Conservation (phyloP, 495 filamentous ascomycete species). For the Aspergillus mulundensis region DNA sequence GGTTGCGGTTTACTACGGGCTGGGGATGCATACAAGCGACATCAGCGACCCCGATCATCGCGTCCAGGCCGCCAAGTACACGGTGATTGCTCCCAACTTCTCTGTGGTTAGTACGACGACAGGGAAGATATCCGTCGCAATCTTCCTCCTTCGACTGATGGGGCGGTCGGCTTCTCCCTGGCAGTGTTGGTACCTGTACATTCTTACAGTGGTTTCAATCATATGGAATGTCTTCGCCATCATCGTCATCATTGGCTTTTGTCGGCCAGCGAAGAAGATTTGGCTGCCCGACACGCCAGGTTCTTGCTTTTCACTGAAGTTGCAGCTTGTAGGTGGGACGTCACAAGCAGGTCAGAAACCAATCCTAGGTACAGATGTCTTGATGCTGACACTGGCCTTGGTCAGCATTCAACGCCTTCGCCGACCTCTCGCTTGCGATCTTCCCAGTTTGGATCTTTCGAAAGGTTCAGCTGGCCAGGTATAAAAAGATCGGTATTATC, state of each 20-base stretch:
- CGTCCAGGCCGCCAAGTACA: conserved; percentile 12
- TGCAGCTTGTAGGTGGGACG: conserved; percentile 6
- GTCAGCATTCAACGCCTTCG: conserved; percentile 6
- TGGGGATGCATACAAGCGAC: conserved; percentile 6
- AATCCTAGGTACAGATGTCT: neutral
- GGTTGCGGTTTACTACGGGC: conserved; percentile 10
- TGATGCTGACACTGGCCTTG: neutral
- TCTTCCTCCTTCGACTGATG: conserved; percentile 15
- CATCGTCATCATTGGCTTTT: conserved; percentile 13
- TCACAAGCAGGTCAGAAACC: conserved; percentile 7
- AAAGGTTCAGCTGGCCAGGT: neutral
- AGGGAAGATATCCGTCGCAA: conserved; percentile 10
- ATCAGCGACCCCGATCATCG: neutral
- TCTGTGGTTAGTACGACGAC: conserved; percentile 15
- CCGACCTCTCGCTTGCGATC: conserved; percentile 4
- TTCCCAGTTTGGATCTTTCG: conserved; percentile 7
- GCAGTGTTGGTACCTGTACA: conserved; percentile 11
- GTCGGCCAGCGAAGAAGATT: conserved; percentile 9
- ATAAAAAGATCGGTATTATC: conserved; percentile 5
- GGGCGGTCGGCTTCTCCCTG: neutral
- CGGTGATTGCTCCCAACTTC: conserved; percentile 13
- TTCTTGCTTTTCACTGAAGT: conserved; percentile 3
- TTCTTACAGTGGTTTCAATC: conserved; percentile 6
- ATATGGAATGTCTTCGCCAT: conserved; percentile 8
- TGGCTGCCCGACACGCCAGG: conserved; percentile 7